Evolutionary conservation across 2,329 filamentous ascomycete species (phyloP), one percentile per base, ranked within the genome.

Genomic region (Sporothrix globosa): DNA sequence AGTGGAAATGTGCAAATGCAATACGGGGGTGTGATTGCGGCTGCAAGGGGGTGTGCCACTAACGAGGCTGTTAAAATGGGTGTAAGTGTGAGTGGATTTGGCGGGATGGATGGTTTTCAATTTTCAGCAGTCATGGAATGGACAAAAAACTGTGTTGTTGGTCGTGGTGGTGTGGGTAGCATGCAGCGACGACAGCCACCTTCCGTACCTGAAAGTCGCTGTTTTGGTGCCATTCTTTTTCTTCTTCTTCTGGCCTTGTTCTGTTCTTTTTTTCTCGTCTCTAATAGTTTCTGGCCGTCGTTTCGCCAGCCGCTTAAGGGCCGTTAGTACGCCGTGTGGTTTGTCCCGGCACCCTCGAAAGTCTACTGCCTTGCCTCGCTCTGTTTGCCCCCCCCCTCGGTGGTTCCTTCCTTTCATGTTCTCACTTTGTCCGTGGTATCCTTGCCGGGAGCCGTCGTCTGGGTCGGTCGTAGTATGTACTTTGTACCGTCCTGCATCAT

Each of bases 161-260:
- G 27, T 58, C 14, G 19, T 60, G 39, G 58, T 63, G 39, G 58
- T 63, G 58, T 63, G 58, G 58, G 39, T 46, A 46, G 21, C 58
- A 11, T 27, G 6, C 54, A 58, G 54, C 54, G 39, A 39, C 54
- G 39, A 39, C 39, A n/a, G 54, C 58, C 58, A 7, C 48, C 19
- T 46, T 21, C 58, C 58, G 58, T 63, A 19, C 58, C 58, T 63
- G 58, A 63, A 46, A 46, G 58, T 27, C 13, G 58, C 17, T 21
- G 34, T 61, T 44, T 24, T 27, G 58, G 39, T 24, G 39, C 21
- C 53, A 39, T 65, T 70, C 48, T 41, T 13, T 70, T 72, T 68
- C 54, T 67, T 70, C 63, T 70, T 63, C 69, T 71, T 70, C 53
- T 60, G 65, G 67, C 48, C 48, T 60, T 60, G 6, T 7, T 60